Base-by-base conservation (phyloP, 164 flowering plant genomes). In the Paratinospora sagittata region DNA sequence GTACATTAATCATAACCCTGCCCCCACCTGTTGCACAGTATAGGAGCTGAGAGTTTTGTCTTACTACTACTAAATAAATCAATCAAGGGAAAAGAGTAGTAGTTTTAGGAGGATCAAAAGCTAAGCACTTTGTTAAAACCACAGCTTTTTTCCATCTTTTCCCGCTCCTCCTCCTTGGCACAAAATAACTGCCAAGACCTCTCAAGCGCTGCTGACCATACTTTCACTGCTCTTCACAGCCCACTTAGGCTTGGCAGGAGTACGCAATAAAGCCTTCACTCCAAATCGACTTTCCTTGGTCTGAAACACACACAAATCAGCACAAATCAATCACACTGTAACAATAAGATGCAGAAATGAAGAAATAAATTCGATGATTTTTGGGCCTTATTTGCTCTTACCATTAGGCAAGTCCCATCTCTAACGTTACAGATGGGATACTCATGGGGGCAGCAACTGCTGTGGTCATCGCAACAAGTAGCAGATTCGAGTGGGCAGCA, bases 401-500 rank as follows among this genome's bases (percentile, higher is more conserved):
- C 90, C 78, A 75, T 69, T 60, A 73, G 68, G 82, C 97, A 91
- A 63, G 91, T 89, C 13, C 95, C 95, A 0, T 70, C 80, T 3
- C 67, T 16, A 10, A 85, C 66, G 55, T 90, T 78, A 72, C 97
- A 91, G 70, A 91, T 72, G 24, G 97, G 97, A 63, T 84, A 91
- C 0, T 87, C 91, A 37, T 81, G 85, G 3, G 97, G 97, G 82
- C 95, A 90, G 87, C 97, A 91, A 67, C 95, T 89, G 68, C 71
- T 75, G 41, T 85, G 82, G 72, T 89, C 91, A 0, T 85, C 89
- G 65, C 95, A 91, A 81, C 97, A 91, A 17, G 90, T 85, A 64
- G 97, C 97, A 21, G 72, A 80, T 68, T 91, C 97, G 2, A 89
- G 90, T 0, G 91, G 93, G 81, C 97, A 91, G 78, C 97, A 91